Evolutionary conservation across 305 asterid species (phyloP), one percentile per base, ranked within the genome.

Genomic region (Euphrasia arctica): DNA sequence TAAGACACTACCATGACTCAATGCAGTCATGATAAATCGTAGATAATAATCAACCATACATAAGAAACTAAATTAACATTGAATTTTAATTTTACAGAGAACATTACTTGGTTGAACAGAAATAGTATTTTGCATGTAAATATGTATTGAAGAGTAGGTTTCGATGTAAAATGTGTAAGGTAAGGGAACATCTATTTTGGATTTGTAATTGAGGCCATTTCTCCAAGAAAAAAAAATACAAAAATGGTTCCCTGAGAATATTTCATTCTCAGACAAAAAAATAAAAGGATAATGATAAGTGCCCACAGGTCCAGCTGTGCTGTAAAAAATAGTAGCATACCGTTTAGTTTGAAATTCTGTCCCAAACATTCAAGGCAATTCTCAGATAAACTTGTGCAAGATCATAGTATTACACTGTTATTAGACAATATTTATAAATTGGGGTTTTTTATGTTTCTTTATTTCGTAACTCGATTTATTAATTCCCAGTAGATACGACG

Each of bases 401-500:
- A 58, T 42, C n/a, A 18, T 32, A 15, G 22, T 4, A 32, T 48
- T 10, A 52, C 47, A 28, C 41, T 61, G 10, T 55, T 54, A 39
- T 61, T 39, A 12, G 6, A 25, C 18, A 49, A 45, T 18, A 61
- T 32, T 1, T 51, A 59, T 14, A 25, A 4, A 54, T 18, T 29
- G 39, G 48, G 48, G 48, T 29, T 61, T 31, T 31, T n/a, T 9
- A 25, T 52, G 9, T 12, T 18, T 25, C 28, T 31, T 42, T 11
- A 54, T 34, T 8, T 31, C 50, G 48, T 28, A 42, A 59, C 27
- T 55, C 50, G 47, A 10, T 27, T 28, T 4, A 11, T 28, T 51
- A 14, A 54, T 54, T 54, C 42, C 63, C 47, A 45, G 54, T 28
- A 51, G 45, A 62, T 7, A 48, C 10, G 66, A 76, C 54, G 5